Base-by-base conservation (phyloP, 208 protist species). In the Herpetomonas samuelpessoai region DNA sequence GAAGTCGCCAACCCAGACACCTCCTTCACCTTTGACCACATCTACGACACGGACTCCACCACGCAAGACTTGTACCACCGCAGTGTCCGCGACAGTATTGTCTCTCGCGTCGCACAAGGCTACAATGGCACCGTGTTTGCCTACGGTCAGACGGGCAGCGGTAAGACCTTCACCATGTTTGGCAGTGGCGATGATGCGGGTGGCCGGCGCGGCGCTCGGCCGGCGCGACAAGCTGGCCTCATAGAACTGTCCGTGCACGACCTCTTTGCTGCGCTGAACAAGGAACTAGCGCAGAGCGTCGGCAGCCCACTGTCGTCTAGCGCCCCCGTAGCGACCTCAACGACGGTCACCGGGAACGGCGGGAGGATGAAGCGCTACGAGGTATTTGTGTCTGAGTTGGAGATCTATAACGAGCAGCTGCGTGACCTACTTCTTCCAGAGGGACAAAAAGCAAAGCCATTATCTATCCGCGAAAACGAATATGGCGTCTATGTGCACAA, bases 351-450 rank as follows among this genome's bases (percentile, higher is more conserved):
- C 9, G 35, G 35, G 9, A 18, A 41, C 41, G 28, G 24, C 24
- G 28, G 39, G 4, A 7, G 51, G 22, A 27, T 29, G 25, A 31
- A 9, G 30, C 62, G 63, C 31, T 60, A 57, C 1, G 71, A 74
- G 19, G 80, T 93, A 45, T 80, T 71, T 55, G 68, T 90, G 2
- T 83, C 78, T 2, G 79, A 88, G 30, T 26, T 91, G 35, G 87
- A 93, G 64, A 85, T 93, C 19, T 91, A 93, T 57, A 93, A 93
- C 50, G 91, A 97, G 62, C 80, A 86, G 58, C 64, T 95, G 56
- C 78, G 83, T 1, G 88, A 97, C 55, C 61, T 95, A 16, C 67
- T 96, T 6, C 54, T 41, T 29, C 22, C 31, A 54, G 53, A 71
- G 28, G 21, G 45, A 56, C n/a, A 28, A 29, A 44, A 47, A 19